Conservation (phyloP, 768 basidiomycete species). For the Agaricus blazei region DNA sequence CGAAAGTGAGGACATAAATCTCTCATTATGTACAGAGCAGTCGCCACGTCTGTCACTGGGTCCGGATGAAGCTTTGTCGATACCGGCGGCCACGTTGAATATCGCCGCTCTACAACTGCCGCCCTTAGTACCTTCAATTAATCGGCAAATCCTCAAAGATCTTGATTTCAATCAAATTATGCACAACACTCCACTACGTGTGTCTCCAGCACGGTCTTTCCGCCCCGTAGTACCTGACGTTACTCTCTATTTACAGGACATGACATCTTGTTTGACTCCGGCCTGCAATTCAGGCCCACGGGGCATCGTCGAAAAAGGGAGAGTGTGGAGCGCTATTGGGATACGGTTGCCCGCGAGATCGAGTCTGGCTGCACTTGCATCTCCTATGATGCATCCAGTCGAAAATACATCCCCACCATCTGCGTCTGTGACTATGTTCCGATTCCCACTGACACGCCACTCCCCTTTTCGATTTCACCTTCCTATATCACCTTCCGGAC, state of each 20-base stretch:
- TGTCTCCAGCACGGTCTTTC: constrained; percentile 27
- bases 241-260: constrained; percentile 49
- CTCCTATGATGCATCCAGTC: constrained; percentile 55
- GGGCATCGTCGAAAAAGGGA: constrained; percentile 69
- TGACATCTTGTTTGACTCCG: constrained; percentile 85
- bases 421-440: constrained; percentile 39
- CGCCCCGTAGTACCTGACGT: constrained; percentile 12
- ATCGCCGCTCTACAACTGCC: constrained; percentile 55
- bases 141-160: constrained; percentile 77
- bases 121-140: constrained; percentile 69
- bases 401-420: constrained; percentile 47
- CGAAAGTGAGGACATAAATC: constrained; percentile 43
- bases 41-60: constrained; percentile 20
- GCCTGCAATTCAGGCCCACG: constrained; percentile 76
- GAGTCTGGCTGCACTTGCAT: constrained; percentile 81
- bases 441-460: background rate
- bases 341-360: constrained; percentile 72
- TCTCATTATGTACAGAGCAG: constrained; percentile 35
- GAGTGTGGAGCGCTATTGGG: constrained; percentile 80
- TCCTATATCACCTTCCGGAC: constrained; percentile 55
- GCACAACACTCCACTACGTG: constrained; percentile 87
- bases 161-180: constrained; percentile 83
- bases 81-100: constrained; percentile 35
- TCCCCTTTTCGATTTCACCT: constrained; percentile 23
- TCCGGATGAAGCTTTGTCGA: constrained; percentile 14